These are phyloP conservation scores for Incumbomyces delicatus DNA, from an alignment of 2,329 filamentous ascomycete species.

Conservation along the genomic window DNA sequence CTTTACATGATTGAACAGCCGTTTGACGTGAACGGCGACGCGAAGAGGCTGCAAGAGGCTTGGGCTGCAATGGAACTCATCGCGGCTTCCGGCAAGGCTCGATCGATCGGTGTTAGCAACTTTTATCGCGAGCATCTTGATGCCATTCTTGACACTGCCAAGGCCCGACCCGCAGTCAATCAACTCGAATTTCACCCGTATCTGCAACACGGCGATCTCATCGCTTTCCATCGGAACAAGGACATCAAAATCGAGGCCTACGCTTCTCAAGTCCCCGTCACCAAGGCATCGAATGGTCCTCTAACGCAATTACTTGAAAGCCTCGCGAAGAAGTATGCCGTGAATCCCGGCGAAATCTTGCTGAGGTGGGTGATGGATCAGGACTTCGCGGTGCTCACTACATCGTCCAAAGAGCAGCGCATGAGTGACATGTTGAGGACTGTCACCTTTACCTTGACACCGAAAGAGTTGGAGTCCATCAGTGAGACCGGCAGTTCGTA, in stretches of 20 bases:
- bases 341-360: conserved; percentile 46
- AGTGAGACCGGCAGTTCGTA: conserved; percentile 39
- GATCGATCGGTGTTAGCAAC: conserved; percentile 55
- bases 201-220: conserved; percentile 34
- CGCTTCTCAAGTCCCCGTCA: conserved; percentile 38
- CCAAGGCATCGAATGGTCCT: conserved; percentile 46
- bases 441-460: conserved; percentile 49
- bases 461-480: conserved; percentile 47
- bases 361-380: conserved; percentile 54
- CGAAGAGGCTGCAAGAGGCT: conserved; percentile 43
- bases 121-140: conserved; percentile 47
- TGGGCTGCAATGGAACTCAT: conserved; percentile 54
- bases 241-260: conserved; percentile 35
- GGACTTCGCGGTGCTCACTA: conserved; percentile 50
- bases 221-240: conserved; percentile 32
- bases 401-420: conserved; percentile 50
- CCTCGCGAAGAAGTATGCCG: conserved; percentile 53
- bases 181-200: conserved; percentile 40
- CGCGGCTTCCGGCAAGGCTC: conserved; percentile 46
- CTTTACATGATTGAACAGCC: conserved; percentile 56
- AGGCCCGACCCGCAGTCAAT: conserved; percentile 32
- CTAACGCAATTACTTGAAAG: conserved; percentile 42
- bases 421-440: conserved; percentile 48
- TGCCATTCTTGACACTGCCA: conserved; percentile 38
- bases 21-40: conserved; percentile 45